These are phyloP conservation scores for Dothistroma septosporum DNA, from an alignment of 2,329 filamentous ascomycete species.

Conservation along the genomic window DNA sequence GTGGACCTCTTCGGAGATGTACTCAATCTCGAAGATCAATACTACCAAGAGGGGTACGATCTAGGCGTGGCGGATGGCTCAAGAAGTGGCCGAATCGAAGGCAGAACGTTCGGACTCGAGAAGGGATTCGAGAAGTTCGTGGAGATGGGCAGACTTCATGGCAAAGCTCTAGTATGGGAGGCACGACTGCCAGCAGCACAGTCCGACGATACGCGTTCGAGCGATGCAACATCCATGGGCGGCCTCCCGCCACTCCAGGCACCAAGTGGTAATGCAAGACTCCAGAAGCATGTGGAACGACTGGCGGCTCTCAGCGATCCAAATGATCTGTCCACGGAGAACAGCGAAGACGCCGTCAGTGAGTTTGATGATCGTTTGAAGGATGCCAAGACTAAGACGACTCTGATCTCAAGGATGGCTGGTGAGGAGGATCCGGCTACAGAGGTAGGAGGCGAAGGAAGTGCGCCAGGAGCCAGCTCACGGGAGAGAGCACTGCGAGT, in stretches of 20 bases:
- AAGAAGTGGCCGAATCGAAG: conserved; percentile 76
- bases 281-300: conserved; percentile 71
- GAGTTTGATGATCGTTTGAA: conserved; percentile 89
- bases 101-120: conserved; percentile 82
- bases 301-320: conserved; percentile 76
- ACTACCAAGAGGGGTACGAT: conserved; percentile 77
- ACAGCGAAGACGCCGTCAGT: conserved; percentile 81
- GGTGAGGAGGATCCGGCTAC: conserved; percentile 40
- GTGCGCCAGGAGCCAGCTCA: background rate
- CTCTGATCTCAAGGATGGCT: conserved; percentile 72
- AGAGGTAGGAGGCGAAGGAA: background rate
- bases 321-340: conserved; percentile 70
- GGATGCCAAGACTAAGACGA: conserved; percentile 75
- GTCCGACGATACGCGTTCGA: background rate
- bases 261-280: conserved; percentile 52
- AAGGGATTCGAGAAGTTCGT: conserved; percentile 92
- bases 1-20: conserved; percentile 49
- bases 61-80: conserved; percentile 72
- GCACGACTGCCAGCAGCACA: conserved; percentile 54
- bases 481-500: conserved; percentile 19
- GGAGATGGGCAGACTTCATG: conserved; percentile 72
- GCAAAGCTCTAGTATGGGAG: conserved; percentile 77
- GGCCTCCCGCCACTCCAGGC: conserved; percentile 7
- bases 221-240: background rate
- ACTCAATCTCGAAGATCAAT: conserved; percentile 60